phyloP scores from a whole-genome alignment of 2,329 filamentous ascomycete species.

The Sporothrix phasma region DNA sequence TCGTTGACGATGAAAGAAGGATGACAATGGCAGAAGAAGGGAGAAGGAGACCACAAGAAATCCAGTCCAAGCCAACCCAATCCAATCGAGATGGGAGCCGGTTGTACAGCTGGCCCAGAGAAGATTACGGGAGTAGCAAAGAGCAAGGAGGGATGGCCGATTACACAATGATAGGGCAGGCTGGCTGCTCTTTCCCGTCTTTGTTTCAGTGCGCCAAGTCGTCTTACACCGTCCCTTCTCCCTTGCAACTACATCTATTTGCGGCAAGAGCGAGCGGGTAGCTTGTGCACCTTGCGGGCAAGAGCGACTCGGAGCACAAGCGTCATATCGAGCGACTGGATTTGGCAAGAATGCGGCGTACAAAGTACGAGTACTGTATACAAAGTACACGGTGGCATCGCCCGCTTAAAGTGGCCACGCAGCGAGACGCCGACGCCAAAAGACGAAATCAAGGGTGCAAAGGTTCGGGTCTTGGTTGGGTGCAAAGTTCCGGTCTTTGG shows the following conservation, averaged over 20 bases:
- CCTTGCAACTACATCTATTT: not conserved
- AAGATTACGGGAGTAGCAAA: not conserved
- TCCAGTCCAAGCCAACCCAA: not conserved
- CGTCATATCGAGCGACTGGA: not conserved
- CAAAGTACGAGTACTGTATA: not conserved
- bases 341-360: not conserved
- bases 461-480: not conserved
- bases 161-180: not conserved
- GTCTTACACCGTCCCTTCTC: not conserved
- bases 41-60: not conserved
- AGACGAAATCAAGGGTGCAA: not conserved
- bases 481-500: not conserved
- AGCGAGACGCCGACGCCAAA: too few species aligned
- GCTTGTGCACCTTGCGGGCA: not conserved
- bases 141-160: not conserved
- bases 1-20: not conserved
- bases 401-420: not conserved
- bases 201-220: conserved; percentile 4
- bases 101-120: not conserved
- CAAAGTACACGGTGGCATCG: too few species aligned
- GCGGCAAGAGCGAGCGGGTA: not conserved
- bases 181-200: not conserved
- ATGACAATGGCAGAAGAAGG: not conserved
- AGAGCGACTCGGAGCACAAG: not conserved
- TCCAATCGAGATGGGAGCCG: not conserved